Evolutionary conservation across 495 filamentous ascomycete species (phyloP).

Genomic region (Penicillium mononematosum): DNA sequence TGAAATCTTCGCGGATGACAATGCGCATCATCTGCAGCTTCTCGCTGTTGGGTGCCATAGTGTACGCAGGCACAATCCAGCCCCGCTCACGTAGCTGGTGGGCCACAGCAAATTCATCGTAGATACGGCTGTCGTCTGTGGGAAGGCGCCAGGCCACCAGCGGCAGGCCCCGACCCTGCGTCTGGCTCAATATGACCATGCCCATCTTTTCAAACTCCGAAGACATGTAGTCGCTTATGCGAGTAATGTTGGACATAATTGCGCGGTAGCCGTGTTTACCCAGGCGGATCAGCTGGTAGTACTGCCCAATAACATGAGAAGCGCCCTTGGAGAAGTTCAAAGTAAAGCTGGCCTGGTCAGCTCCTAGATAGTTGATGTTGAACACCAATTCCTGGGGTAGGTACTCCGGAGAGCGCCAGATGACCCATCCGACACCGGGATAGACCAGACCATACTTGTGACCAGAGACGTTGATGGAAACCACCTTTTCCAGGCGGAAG

Average conservation of each 20-base stretch:
- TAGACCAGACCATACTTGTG: conserved; percentile 87
- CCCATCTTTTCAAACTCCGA: conserved; percentile 65
- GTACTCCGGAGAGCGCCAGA: conserved; percentile 81
- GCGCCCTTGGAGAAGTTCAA: conserved; percentile 95
- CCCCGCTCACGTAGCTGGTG: conserved; percentile 79
- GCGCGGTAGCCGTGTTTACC: conserved; percentile 83
- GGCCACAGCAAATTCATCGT: conserved; percentile 79
- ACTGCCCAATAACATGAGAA: conserved; percentile 89
- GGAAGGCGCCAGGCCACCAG: conserved; percentile 82
- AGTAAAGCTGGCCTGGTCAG: conserved; percentile 95
- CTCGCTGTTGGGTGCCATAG: conserved; percentile 83
- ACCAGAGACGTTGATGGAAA: conserved; percentile 89
- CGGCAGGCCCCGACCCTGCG: conserved; percentile 69
- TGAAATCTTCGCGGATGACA: conserved; percentile 88
- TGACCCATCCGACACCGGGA: conserved; percentile 88
- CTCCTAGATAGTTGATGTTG: conserved; percentile 96
- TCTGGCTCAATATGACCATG: conserved; percentile 82
- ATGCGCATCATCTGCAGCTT: conserved; percentile 82
- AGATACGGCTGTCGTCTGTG: conserved; percentile 56
- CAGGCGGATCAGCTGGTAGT: conserved; percentile 91
- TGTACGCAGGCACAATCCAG: conserved; percentile 92
- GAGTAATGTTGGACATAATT: conserved; percentile 86
- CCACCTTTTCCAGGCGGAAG: conserved; percentile 79
- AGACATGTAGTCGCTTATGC: conserved; percentile 77
- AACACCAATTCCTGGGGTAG: conserved; percentile 89